Conservation (phyloP, 257 asterid species). For the Linaria vulgaris region DNA sequence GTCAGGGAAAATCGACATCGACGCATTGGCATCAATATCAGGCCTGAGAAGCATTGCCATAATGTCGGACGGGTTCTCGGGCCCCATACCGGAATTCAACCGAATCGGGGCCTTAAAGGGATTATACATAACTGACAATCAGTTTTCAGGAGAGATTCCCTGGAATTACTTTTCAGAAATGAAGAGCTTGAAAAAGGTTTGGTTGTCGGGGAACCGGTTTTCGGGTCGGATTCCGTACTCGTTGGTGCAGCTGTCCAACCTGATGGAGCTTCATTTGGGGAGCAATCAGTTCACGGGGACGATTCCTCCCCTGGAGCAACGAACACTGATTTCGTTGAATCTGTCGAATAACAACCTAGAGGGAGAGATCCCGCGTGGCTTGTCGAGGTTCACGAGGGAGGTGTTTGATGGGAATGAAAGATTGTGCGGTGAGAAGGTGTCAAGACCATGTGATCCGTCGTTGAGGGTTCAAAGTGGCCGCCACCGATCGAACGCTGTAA, state of each 20-base stretch:
- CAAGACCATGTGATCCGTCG: conserved; percentile 29
- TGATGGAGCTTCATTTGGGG: conserved; percentile 63
- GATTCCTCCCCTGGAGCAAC: conserved; percentile 50
- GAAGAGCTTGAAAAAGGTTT: conserved; percentile 64
- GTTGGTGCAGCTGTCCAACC: conserved; percentile 29
- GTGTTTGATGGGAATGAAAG: conserved; percentile 55
- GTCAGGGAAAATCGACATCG: conserved; percentile 60
- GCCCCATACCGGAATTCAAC: conserved; percentile 68
- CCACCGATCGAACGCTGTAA: too few relatives aligned
- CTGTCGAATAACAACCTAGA: conserved; percentile 55
- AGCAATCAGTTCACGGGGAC: conserved; percentile 60
- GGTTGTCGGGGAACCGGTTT: conserved; percentile 62
- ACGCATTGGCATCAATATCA: conserved; percentile 53
- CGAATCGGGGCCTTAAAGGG: conserved; percentile 51
- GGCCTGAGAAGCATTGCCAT: conserved; percentile 52
- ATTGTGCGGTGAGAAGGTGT: conserved; percentile 50
- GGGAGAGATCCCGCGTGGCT: conserved; percentile 56
- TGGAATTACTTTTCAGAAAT: conserved; percentile 48
- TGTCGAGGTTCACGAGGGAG: conserved; percentile 35
- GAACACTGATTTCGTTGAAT: conserved; percentile 36
- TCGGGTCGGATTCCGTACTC: conserved; percentile 63
- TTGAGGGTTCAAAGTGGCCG: background rate
- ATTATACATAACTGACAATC: conserved; percentile 51
- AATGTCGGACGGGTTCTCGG: conserved; percentile 52
- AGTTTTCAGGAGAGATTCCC: conserved; percentile 68